Percentiles rank a stretch among this genome's conserved stretches.
phyloP scores from a whole-genome alignment of 75 land plant species.

The Larix kaempferi region DNA sequence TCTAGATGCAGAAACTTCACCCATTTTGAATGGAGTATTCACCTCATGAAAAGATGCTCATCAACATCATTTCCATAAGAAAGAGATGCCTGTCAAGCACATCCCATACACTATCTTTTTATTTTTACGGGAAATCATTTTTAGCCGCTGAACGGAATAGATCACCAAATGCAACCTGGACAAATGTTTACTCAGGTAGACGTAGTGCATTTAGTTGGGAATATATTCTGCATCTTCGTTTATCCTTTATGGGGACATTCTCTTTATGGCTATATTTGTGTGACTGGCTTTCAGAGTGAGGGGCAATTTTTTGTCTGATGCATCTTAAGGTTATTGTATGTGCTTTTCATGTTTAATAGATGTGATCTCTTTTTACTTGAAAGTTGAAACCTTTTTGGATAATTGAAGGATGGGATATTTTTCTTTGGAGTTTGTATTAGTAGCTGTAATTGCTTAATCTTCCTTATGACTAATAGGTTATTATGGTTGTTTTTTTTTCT shows the following conservation, averaged over 20 bases:
- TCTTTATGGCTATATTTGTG: too few relatives aligned
- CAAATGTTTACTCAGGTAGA: background rate
- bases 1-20: too few relatives aligned
- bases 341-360: background rate
- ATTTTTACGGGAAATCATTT: too few relatives aligned
- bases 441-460: background rate
- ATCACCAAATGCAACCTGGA: too few relatives aligned
- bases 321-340: background rate
- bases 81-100: too few relatives aligned
- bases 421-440: background rate
- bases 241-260: background rate
- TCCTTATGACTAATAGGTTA: constrained; percentile 3
- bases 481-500: background rate
- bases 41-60: too few relatives aligned
- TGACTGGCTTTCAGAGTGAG: background rate
- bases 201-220: background rate
- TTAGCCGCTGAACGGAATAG: too few relatives aligned
- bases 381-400: background rate
- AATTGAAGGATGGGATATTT: background rate
- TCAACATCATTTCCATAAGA: too few relatives aligned
- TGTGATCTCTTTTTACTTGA: background rate
- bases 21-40: too few relatives aligned
- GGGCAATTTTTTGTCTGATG: background rate
- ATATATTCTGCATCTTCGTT: background rate
- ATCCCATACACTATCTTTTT: too few relatives aligned